Conservation (phyloP, 768 basidiomycete species). For the Lactarius sanguifluus region DNA sequence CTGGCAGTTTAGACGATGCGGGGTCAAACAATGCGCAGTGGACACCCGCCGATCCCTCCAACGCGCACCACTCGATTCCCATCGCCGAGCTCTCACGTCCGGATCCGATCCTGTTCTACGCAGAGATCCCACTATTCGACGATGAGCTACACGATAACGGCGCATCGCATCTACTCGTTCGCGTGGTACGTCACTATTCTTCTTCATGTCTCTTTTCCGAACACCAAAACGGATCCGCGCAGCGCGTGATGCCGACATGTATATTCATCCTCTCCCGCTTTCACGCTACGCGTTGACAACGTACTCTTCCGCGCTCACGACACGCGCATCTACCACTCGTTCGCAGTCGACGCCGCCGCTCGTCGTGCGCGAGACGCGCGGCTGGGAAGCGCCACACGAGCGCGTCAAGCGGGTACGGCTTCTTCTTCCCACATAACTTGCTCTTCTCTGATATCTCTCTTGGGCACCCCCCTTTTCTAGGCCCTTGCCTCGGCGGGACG, state of each 20-base stretch:
- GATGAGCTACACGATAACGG: constrained; percentile 98
- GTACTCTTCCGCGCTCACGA: constrained; percentile 91
- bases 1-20: constrained; percentile 50
- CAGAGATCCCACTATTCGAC: constrained; percentile 92
- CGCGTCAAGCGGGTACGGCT: constrained; percentile 67
- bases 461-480: constrained; percentile 37
- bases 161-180: constrained; percentile 75
- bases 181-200: constrained; percentile 65
- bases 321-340: constrained; percentile 87
- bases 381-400: constrained; percentile 90
- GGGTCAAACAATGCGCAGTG: constrained; percentile 40
- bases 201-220: background rate
- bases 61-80: constrained; percentile 69
- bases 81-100: constrained; percentile 80
- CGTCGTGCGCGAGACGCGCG: constrained; percentile 77
- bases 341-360: constrained; percentile 57
- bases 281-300: constrained; percentile 92
- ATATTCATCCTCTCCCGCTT: constrained; percentile 88
- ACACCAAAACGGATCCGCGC: constrained; percentile 9
- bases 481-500: constrained; percentile 71
- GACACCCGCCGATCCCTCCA: constrained; percentile 55
- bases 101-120: constrained; percentile 98
- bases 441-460: background rate
- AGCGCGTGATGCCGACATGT: constrained; percentile 98
- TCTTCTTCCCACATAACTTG: background rate